Base-by-base conservation (phyloP, 257 asterid species). In the Scutellaria galericulata region DNA sequence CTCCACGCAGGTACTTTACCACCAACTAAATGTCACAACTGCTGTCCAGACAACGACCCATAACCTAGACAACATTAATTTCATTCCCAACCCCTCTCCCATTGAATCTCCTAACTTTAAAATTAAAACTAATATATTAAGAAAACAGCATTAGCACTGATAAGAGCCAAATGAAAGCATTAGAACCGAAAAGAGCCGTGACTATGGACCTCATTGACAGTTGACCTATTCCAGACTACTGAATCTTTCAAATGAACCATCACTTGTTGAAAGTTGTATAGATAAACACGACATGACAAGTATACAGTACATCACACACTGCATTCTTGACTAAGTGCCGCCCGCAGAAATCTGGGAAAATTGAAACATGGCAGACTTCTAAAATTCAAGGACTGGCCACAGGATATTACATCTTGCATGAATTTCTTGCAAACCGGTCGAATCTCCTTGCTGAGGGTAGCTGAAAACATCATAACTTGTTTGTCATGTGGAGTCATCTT, bases 381-480 rank as follows among this genome's bases (percentile, higher is more conserved):
- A 86, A 78, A 82, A 82, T 79, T 83, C 85, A 78, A 83, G 85
- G 75, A 69, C 89, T 82, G 92, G 93, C 88, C 90, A 88, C 77
- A 76, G 87, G 79, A 88, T 86, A 90, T 92, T 90, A 92, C 98
- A 84, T 92, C 96, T 90, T 88, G 96, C 96, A 92, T 92, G 68
- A 92, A 92, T 71, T 92, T 92, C 88, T 90, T 92, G 94, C 98
- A 92, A 66, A 92, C 91, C 1, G 98, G 98, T 52, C 96, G 96
- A 62, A 90, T 92, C 79, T 88, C 97, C 86, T 92, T 92, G 88
- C 98, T 88, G 70, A 92, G 94, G 5, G 98, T 92, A 31, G 98
- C 96, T n/a, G 96, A 89, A 75, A 92, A 92, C 97, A 92, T 92
- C 97, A 89, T 92, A 20, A 92, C 97, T 85, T 92, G 97, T 85